phyloP scores from a whole-genome alignment of 108 stramenopile genomes.

The Pelagomonas calceolata region DNA sequence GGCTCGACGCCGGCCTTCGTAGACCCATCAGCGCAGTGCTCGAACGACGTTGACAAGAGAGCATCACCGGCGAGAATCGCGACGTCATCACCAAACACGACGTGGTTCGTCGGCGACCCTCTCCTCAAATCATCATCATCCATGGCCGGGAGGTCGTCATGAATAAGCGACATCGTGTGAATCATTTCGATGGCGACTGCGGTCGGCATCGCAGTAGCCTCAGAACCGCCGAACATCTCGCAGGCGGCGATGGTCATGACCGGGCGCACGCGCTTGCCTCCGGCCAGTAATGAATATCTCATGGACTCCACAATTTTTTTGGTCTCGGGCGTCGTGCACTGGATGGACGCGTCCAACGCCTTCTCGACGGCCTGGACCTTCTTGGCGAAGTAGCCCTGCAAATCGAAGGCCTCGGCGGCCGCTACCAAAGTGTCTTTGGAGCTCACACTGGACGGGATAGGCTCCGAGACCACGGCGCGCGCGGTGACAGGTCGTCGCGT shows the following conservation, averaged over 20 bases:
- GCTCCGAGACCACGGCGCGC: no score
- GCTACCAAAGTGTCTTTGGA: no score
- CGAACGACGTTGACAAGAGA: conserved; percentile 30
- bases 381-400: conserved; percentile 64
- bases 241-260: conserved; percentile 79
- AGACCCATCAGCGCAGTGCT: conserved; percentile 22
- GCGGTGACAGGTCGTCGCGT: no score
- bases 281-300: conserved; percentile 86
- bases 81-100: conserved; percentile 86
- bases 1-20: conserved; percentile 58
- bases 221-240: conserved; percentile 73
- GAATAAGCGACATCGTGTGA: conserved; percentile 92
- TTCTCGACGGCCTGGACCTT: conserved; percentile 67
- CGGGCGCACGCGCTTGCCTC: conserved; percentile 88
- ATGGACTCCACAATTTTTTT: conserved; percentile 81
- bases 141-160: conserved; percentile 90
- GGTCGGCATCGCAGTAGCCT: conserved; percentile 72
- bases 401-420: conserved; percentile 34
- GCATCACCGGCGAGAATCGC: conserved; percentile 88
- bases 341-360: conserved; percentile 62
- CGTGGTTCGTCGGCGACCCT: conserved; percentile 84
- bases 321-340: conserved; percentile 48
- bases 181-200: conserved; percentile 94
- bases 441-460: no score
- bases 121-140: conserved; percentile 85